A percentile compares a stretch with the other conserved stretches of the same genome.
Conservation (phyloP, 352 stramenopile genomes). For the Globisporangium takayamanum region DNA sequence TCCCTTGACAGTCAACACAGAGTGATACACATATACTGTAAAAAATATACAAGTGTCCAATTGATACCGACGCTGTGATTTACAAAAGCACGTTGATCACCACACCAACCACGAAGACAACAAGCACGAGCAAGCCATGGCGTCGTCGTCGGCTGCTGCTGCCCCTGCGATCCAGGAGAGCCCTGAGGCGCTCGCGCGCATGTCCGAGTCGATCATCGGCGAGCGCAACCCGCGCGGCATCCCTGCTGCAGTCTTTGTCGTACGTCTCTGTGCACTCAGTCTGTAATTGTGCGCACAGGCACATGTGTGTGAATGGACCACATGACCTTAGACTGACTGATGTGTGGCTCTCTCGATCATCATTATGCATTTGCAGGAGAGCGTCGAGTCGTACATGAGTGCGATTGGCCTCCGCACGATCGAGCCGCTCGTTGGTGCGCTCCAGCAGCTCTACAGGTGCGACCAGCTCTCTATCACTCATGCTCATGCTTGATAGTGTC, state of each 20-base stretch:
- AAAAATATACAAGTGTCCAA: too few species aligned
- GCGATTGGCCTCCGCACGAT: slow-evolving; percentile 48
- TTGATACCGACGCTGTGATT: too few species aligned
- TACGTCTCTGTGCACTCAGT: slow-evolving; percentile 15
- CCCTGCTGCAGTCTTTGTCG: slow-evolving; percentile 70
- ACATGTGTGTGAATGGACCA: too few species aligned
- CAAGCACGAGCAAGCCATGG: too few species aligned
- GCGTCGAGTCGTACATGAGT: slow-evolving; percentile 65
- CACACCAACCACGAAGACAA: too few species aligned
- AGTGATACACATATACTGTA: too few species aligned
- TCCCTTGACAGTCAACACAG: too few species aligned
- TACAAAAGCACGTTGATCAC: too few species aligned
- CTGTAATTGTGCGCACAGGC: too few species aligned
- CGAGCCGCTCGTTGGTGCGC: slow-evolving; percentile 67
- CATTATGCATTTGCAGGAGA: slow-evolving; percentile 29
- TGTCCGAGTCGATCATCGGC: slow-evolving; percentile 68
- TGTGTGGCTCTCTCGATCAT: too few species aligned
- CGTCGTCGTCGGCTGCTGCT: slow-evolving; percentile 1
- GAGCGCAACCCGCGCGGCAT: slow-evolving; percentile 79
- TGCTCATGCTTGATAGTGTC: too few species aligned
- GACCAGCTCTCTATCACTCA: neutral
- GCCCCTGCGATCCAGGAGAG: slow-evolving; percentile 44
- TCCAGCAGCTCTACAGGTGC: slow-evolving; percentile 81
- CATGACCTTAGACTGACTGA: too few species aligned
- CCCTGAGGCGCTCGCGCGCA: slow-evolving; percentile 59